Base-by-base conservation (phyloP, 129 eudicot species). In the Mikania micrantha region DNA sequence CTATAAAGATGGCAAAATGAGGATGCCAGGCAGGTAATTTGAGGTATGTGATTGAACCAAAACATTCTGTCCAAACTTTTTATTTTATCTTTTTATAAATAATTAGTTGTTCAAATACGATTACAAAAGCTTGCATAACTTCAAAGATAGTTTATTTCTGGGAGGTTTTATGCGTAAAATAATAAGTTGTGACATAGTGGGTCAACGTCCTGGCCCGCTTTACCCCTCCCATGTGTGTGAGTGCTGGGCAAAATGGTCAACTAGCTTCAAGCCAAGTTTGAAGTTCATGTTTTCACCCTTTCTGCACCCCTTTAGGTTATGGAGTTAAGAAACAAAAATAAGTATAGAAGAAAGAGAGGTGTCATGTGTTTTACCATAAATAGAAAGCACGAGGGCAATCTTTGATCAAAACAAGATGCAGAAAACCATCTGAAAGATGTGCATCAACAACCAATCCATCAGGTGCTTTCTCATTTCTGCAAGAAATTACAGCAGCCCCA, bases 401-500 rank as follows among this genome's bases (percentile, higher is more conserved):
- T 70, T 79, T 90, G 62, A 90, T 77, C 70, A 87, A 61, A 69
- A 90, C 72, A 54, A 87, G 90, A 81, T 90, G 95, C 79, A 87
- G 54, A 67, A 84, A 84, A 12, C 95, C 92, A 35, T 90, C 95
- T 71, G 89, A 73, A 74, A 87, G 97, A 76, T 90, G 97, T 9
- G 97, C 97, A 77, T 87, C 90, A 31, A 87, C 97, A 17, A 90
- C 95, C 77, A 90, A 78, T 47, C 95, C 92, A 74, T 87, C 87
- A 25, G 92, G 97, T 38, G 97, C 97, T 62, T 80, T 90, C 72
- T 90, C 95, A 64, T 90, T 90, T 69, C 97, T 80, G 82, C 97
- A 90, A 48, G 97, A 84, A 48, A 87, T 87, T 17, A 90, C 95
- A 58, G 95, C 97, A 70, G 95, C 91, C 53, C 97, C 97, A 17